A percentile compares a stretch with the other conserved stretches of the same genome.
These are phyloP conservation scores for Naganishia sp. DNA, from an alignment of 1,284 basidiomycete species.

Conservation along the genomic window DNA sequence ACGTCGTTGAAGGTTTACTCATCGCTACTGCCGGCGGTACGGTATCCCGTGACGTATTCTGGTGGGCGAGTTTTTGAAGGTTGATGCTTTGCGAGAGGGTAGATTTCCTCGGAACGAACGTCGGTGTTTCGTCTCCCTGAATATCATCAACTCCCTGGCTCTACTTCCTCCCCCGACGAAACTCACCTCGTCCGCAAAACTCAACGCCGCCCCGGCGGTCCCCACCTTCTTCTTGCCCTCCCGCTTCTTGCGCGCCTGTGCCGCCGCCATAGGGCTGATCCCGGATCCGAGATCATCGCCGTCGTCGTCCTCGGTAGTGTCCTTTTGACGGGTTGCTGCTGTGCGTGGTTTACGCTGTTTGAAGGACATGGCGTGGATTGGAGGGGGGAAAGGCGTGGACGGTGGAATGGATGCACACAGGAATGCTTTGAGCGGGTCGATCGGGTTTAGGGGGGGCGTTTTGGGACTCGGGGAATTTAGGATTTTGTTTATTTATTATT, in stretches of 20 bases:
- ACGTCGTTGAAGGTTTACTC: slow-evolving; percentile 52
- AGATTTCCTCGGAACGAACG: slow-evolving; percentile 53
- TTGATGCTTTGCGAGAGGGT: slow-evolving; percentile 49
- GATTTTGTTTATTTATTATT: too few relatives aligned
- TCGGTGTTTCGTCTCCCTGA: slow-evolving; percentile 27
- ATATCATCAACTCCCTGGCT: too few relatives aligned
- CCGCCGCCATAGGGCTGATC: slow-evolving; percentile 39
- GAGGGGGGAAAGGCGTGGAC: background rate
- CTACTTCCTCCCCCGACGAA: too few relatives aligned
- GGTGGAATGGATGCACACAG: background rate
- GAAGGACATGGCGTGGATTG: background rate
- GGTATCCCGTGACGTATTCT: slow-evolving; percentile 37
- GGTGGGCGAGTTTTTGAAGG: slow-evolving; percentile 35
- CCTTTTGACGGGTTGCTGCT: background rate
- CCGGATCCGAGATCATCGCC: background rate
- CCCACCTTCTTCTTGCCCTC: slow-evolving; percentile 49
- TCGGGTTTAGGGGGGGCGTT: too few relatives aligned
- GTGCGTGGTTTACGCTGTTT: slow-evolving; percentile 16
- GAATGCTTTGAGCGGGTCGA: too few relatives aligned
- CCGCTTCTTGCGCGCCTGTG: slow-evolving; percentile 50
- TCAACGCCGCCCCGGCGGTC: slow-evolving; percentile 31
- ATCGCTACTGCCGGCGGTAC: slow-evolving; percentile 41
- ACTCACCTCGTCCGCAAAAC: slow-evolving; percentile 59
- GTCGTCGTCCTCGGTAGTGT: slow-evolving; percentile 32
- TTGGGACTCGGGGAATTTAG: too few relatives aligned